A percentile compares a stretch with the other conserved stretches of the same genome.
These are phyloP conservation scores for Nitzschia sp. DNA, from an alignment of 108 stramenopile genomes.

Conservation along the genomic window DNA sequence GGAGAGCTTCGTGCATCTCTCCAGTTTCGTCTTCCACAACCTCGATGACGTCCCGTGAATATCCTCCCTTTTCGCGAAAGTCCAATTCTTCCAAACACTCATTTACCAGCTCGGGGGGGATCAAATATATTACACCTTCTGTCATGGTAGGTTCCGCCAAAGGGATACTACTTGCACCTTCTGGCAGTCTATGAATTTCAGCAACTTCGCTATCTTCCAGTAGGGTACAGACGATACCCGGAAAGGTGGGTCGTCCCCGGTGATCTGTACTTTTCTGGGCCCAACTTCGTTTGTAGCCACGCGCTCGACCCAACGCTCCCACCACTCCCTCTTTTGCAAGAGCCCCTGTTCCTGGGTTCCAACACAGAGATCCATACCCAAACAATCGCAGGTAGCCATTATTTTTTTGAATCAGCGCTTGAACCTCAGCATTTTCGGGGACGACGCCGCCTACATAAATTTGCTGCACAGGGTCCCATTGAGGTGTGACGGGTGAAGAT, in stretches of 20 bases:
- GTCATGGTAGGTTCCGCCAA: slow-evolving; percentile 41
- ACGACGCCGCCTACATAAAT: slow-evolving; percentile 72
- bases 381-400: slow-evolving; percentile 63
- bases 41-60: slow-evolving; percentile 78
- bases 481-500: background rate
- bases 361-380: slow-evolving; percentile 86
- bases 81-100: slow-evolving; percentile 83
- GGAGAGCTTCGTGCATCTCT: slow-evolving; percentile 57
- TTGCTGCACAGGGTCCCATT: slow-evolving; percentile 71
- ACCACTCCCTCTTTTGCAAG: slow-evolving; percentile 36
- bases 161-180: background rate
- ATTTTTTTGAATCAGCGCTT: slow-evolving; percentile 42
- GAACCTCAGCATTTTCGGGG: slow-evolving; percentile 47
- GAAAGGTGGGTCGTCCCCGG: slow-evolving; percentile 66
- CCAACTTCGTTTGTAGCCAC: slow-evolving; percentile 81
- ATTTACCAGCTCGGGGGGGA: slow-evolving; percentile 64
- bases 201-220: slow-evolving; percentile 68
- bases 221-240: slow-evolving; percentile 86
- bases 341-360: slow-evolving; percentile 78
- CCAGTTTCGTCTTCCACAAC: slow-evolving; percentile 76
- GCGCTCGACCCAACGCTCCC: slow-evolving; percentile 14
- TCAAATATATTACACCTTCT: slow-evolving; percentile 72
- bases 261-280: slow-evolving; percentile 85
- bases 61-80: slow-evolving; percentile 88
- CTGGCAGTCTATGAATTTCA: background rate